These are phyloP conservation scores for Cyphellophora attinorum DNA, from an alignment of 2,329 filamentous ascomycete species.

Conservation along the genomic window DNA sequence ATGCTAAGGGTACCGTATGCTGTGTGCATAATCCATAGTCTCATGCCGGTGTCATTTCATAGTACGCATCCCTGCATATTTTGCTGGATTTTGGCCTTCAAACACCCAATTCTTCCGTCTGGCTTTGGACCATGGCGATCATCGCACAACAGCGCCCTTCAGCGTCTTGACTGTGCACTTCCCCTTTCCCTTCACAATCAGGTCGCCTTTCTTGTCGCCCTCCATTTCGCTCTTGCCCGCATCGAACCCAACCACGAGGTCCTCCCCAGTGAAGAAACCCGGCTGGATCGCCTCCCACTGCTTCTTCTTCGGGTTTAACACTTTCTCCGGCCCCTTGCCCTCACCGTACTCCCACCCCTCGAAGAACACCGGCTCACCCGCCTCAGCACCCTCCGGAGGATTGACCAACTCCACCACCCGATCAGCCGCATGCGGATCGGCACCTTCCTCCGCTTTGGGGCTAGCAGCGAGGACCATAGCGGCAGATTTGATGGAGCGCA, in stretches of 20 bases:
- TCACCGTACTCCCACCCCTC: slow-evolving; percentile 81
- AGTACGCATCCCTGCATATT: too few relatives aligned
- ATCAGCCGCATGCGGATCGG: slow-evolving; percentile 75
- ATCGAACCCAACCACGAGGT: slow-evolving; percentile 78
- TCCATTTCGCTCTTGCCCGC: slow-evolving; percentile 64
- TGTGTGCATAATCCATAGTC: too few relatives aligned
- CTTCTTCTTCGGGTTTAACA: slow-evolving; percentile 99
- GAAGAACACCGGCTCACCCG: slow-evolving; percentile 84
- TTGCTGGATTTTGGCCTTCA: too few relatives aligned
- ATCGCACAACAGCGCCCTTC: slow-evolving; percentile 51
- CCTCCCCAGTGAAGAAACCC: slow-evolving; percentile 81
- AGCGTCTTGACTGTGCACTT: slow-evolving; percentile 76
- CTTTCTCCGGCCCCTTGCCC: slow-evolving; percentile 58
- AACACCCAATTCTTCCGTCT: too few relatives aligned
- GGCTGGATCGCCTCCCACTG: slow-evolving; percentile 95
- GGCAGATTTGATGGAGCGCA: slow-evolving; percentile 74
- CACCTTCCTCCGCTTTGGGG: slow-evolving; percentile 63
- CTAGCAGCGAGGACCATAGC: slow-evolving; percentile 96
- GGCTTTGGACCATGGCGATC: slow-evolving; percentile 1
- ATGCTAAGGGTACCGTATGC: too few relatives aligned
- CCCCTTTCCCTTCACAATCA: slow-evolving; percentile 66
- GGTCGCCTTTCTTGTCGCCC: slow-evolving; percentile 47
- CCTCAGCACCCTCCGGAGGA: slow-evolving; percentile 67
- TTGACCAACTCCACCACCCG: slow-evolving; percentile 70
- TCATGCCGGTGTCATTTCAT: too few relatives aligned